Evolutionary conservation across 1,284 basidiomycete species (phyloP).

Genomic region (Mycosarcoma mackinlayi): DNA sequence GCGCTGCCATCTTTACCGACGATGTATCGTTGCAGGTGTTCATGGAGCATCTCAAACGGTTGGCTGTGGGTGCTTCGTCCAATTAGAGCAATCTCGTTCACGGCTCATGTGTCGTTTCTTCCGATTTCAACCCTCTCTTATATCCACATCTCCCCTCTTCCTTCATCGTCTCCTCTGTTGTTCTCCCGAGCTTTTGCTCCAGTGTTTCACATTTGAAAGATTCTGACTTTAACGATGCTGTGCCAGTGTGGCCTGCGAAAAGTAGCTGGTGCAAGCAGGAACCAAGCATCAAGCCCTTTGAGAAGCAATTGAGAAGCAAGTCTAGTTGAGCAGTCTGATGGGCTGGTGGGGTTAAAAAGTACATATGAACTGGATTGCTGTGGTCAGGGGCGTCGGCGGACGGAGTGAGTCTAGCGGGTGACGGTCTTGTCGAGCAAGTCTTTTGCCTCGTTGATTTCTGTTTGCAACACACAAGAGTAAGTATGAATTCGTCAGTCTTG

Average conservation of each 20-base stretch:
- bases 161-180: background rate
- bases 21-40: constrained; percentile 76
- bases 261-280: too few relatives aligned
- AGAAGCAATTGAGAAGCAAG: too few relatives aligned
- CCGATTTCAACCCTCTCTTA: too few relatives aligned
- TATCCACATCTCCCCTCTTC: background rate
- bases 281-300: too few relatives aligned
- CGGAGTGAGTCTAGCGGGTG: constrained; percentile 53
- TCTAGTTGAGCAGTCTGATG: background rate
- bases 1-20: constrained; percentile 97
- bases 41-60: constrained; percentile 70
- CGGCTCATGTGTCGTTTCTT: background rate
- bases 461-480: background rate
- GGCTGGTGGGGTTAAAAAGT: constrained; percentile 2
- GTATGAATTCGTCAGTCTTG: background rate
- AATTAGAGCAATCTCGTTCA: constrained; percentile 29
- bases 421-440: constrained; percentile 63
- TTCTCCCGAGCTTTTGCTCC: too few relatives aligned
- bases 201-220: background rate
- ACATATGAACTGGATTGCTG: constrained; percentile 5
- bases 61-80: constrained; percentile 65
- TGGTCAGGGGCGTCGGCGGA: too few relatives aligned
- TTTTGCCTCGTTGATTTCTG: constrained; percentile 68
- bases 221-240: background rate
- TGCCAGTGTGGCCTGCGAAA: too few relatives aligned